phyloP scores from a whole-genome alignment of 139 green algal genomes.

The Picochlorum sp. region DNA sequence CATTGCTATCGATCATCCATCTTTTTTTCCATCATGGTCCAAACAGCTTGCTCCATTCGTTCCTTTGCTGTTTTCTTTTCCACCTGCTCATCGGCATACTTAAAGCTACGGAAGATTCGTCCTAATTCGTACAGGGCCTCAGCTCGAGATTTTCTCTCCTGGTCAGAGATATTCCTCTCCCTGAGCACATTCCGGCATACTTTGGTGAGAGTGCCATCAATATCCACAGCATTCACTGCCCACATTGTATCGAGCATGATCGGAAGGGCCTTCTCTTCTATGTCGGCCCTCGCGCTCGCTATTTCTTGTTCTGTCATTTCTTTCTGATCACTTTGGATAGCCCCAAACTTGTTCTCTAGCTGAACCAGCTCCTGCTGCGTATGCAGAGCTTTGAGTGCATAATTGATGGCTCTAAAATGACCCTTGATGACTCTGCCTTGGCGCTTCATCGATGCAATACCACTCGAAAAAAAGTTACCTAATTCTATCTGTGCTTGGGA shows the following conservation, averaged over 20 bases:
- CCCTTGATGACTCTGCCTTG: conserved; percentile 51
- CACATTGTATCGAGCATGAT: conserved; percentile 90
- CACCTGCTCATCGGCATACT: not conserved
- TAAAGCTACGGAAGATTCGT: conserved; percentile 38
- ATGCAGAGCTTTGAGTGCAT: conserved; percentile 59
- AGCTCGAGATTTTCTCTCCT: conserved; percentile 29
- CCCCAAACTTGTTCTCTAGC: conserved; percentile 14
- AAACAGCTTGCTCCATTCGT: conserved; percentile 55
- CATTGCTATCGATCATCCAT: too few species aligned
- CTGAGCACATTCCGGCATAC: conserved; percentile 42
- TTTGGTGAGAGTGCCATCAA: conserved; percentile 70
- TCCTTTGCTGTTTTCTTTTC: conserved; percentile 33
- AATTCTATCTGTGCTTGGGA: conserved; percentile 60
- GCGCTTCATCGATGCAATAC: conserved; percentile 33
- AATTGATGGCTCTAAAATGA: conserved; percentile 42
- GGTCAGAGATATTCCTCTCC: conserved; percentile 21
- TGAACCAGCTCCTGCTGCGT: conserved; percentile 42
- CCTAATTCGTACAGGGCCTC: conserved; percentile 45
- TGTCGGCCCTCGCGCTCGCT: conserved; percentile 17
- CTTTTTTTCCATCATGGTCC: conserved; percentile 38
- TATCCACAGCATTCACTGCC: conserved; percentile 85
- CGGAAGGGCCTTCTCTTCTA: conserved; percentile 66
- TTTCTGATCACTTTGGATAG: not conserved
- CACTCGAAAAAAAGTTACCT: conserved; percentile 50
- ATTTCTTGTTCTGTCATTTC: not conserved